Percentiles rank a stretch among this genome's conserved stretches.
phyloP scores from a whole-genome alignment of 441 rosid species.

The Capsella rubella region DNA sequence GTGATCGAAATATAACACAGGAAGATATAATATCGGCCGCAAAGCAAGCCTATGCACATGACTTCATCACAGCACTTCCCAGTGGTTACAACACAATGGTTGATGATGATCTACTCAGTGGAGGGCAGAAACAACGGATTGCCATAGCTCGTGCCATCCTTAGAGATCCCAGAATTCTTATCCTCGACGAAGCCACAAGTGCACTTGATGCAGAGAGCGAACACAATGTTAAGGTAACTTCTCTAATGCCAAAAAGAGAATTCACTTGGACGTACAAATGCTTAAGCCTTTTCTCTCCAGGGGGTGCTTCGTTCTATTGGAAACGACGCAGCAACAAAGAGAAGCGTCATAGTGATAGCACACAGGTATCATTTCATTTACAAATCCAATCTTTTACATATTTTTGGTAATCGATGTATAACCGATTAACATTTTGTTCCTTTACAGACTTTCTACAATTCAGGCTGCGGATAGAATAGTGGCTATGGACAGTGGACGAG shows the following conservation, averaged over 20 bases:
- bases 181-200: slow-evolving; percentile 97
- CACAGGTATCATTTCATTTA: slow-evolving; percentile 60
- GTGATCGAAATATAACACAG: slow-evolving; percentile 61
- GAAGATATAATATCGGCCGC: slow-evolving; percentile 92
- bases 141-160: slow-evolving; percentile 98
- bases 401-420: slow-evolving; percentile 8
- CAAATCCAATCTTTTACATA: neutral
- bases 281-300: slow-evolving; percentile 44
- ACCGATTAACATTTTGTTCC: slow-evolving; percentile 30
- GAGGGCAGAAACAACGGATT: slow-evolving; percentile 97
- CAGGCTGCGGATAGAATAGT: slow-evolving; percentile 93
- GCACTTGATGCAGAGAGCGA: slow-evolving; percentile 98
- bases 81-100: slow-evolving; percentile 85
- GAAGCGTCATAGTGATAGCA: slow-evolving; percentile 89
- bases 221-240: slow-evolving; percentile 81
- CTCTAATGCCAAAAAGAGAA: slow-evolving; percentile 1
- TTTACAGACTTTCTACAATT: slow-evolving; percentile 88
- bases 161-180: slow-evolving; percentile 85
- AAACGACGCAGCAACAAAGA: slow-evolving; percentile 59
- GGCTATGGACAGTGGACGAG: slow-evolving; percentile 81
- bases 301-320: slow-evolving; percentile 83
- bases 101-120: slow-evolving; percentile 96
- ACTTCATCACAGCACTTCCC: slow-evolving; percentile 84
- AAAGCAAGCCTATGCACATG: slow-evolving; percentile 92
- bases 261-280: slow-evolving; percentile 11